Base-by-base conservation (phyloP, 805 yeast species). In the Candida anglica region DNA sequence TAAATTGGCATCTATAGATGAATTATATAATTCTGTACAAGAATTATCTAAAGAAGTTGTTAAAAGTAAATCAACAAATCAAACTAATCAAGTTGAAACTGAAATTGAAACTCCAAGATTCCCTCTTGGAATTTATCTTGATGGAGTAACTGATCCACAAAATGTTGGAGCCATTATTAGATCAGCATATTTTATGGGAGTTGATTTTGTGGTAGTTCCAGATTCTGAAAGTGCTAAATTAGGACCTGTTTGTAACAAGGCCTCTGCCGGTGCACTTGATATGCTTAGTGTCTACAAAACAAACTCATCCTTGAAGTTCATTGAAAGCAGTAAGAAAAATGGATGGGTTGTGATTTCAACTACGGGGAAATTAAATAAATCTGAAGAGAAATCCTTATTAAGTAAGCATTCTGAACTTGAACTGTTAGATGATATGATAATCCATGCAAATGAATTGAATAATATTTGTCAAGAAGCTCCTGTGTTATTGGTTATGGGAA, bases 231-330 rank as follows among this genome's bases (percentile, higher is more conserved):
- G 85, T 46, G 86, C 96, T 1, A 74, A 81, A 13, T 55, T 88
- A 38, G 77, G 91, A 0, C 87, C 95, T 0, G 81, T 74, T 0
- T 89, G 87, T 2, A 73, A 80, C 17, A 89, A 88, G 53, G 77
- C 93, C 0, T 75, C 93, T 7, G 82, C 86, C 4, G 97, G 97
- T 14, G 87, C 96, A 0, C 62, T 84, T 37, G 97, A 88, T 48
- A 70, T 76, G 40, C 55, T 86, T 52, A 77, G 79, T 4, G 67
- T 88, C 3, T 82, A 66, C 52, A 66, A 73, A 25, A 67, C 73
- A 1, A 54, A 66, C n/a, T 73, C 75, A 39, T 82, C 93, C 3
- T 54, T 83, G 33, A 53, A 65, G 10, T 81, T 88, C 41, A 69
- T 87, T 42, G 80, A 78, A 17, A 52, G 65, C 26, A 66, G 81